Evolutionary conservation across 345 rosid species (phyloP).

Genomic region (Populus simonii): DNA sequence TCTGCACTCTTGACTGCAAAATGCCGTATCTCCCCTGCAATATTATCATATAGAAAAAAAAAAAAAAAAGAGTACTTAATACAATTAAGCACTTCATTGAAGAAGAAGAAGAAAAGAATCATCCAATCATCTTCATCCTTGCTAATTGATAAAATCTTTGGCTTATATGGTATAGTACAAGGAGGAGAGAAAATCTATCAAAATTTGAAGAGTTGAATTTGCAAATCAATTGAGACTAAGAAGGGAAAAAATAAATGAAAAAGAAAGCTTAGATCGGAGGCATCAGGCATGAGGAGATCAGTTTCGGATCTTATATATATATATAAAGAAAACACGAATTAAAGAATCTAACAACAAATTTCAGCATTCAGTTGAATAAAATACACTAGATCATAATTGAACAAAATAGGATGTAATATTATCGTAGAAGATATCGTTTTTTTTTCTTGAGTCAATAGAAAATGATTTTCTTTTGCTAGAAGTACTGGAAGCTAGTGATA

Average conservation of each 20-base stretch:
- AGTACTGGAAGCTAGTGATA: too few relatives aligned
- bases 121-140: too few relatives aligned
- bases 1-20: slow-evolving; percentile 84
- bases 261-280: background rate
- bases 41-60: background rate
- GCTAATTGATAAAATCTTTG: background rate
- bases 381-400: background rate
- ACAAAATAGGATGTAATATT: background rate
- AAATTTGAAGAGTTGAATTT: background rate
- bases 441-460: too few relatives aligned
- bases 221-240: background rate
- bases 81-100: background rate
- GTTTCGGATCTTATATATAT: background rate
- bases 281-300: background rate
- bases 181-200: background rate
- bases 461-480: too few relatives aligned
- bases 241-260: background rate
- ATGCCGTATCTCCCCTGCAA: slow-evolving; percentile 76
- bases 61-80: background rate
- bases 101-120: too few relatives aligned
- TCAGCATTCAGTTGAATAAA: background rate
- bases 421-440: too few relatives aligned
- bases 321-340: background rate
- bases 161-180: background rate
- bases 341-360: background rate